These are phyloP conservation scores for Neotropicomus parvogracilis DNA, from an alignment of 1,284 basidiomycete species.

Conservation along the genomic window DNA sequence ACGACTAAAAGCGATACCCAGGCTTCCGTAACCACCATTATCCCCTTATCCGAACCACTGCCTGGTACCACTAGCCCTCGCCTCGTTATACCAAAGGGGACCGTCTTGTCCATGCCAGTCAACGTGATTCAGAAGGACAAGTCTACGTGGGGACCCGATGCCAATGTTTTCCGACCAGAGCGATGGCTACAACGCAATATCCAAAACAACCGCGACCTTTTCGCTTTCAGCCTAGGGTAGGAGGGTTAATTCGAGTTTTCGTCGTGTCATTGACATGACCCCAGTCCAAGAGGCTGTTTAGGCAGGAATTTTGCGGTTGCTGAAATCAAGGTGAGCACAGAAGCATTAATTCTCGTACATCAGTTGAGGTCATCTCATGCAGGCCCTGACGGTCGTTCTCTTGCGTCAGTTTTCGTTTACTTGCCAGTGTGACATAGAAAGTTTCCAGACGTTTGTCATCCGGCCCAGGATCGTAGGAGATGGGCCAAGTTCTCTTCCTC, in stretches of 20 bases:
- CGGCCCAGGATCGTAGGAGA: constrained; percentile 53
- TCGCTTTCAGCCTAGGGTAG: constrained; percentile 57
- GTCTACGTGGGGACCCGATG: constrained; percentile 55
- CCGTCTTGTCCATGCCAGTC: constrained; percentile 50
- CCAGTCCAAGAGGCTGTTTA: constrained; percentile 53
- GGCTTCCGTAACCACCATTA: constrained; percentile 44
- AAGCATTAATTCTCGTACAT: background rate
- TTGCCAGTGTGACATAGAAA: constrained; percentile 48
- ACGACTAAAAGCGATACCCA: constrained; percentile 20
- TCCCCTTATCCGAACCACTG: constrained; percentile 51
- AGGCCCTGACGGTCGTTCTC: constrained; percentile 47
- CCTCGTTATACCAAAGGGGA: constrained; percentile 53
- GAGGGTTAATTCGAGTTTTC: constrained; percentile 10
- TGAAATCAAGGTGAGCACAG: constrained; percentile 49
- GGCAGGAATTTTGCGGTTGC: constrained; percentile 51
- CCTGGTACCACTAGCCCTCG: constrained; percentile 39
- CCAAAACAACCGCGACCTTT: constrained; percentile 40
- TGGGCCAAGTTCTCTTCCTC: constrained; percentile 49
- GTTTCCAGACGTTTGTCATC: constrained; percentile 60
- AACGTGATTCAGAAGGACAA: constrained; percentile 55
- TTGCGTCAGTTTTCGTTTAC: constrained; percentile 51
- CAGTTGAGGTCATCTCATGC: constrained; percentile 6
- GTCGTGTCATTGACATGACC: constrained; percentile 8
- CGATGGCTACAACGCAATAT: constrained; percentile 49
- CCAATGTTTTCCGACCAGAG: constrained; percentile 51